Conservation (phyloP, 106 monocot genomes). For the Dendrobium officinale region DNA sequence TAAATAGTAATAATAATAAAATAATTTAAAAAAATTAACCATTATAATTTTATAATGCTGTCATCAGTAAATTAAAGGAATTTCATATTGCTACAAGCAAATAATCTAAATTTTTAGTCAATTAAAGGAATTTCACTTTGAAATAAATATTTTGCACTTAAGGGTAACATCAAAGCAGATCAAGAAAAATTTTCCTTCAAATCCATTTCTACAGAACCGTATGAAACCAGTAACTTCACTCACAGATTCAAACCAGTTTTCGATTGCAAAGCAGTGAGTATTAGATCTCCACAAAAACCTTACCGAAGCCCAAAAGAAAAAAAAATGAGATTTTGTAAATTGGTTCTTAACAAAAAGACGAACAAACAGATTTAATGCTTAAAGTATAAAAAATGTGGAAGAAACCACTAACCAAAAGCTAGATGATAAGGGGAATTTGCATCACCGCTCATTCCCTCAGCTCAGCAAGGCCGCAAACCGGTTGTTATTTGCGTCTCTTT, state of each 20-base stretch:
- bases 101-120: too few relatives aligned
- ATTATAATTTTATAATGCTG: too few relatives aligned
- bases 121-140: too few relatives aligned
- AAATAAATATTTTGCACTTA: too few relatives aligned
- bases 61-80: background rate
- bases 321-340: background rate
- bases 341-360: too few relatives aligned
- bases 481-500: background rate
- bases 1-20: too few relatives aligned
- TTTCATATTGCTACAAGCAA: background rate
- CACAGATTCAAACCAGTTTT: background rate
- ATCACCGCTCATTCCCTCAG: background rate
- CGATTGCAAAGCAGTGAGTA: background rate
- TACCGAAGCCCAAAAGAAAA: background rate
- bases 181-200: too few relatives aligned
- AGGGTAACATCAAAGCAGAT: too few relatives aligned
- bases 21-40: too few relatives aligned
- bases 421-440: background rate
- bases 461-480: background rate
- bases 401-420: background rate
- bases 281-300: background rate
- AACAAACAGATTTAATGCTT: background rate
- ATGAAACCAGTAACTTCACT: background rate
- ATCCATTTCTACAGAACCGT: too few relatives aligned
- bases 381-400: background rate